Conservation (phyloP, 2,329 filamentous ascomycete species). For the Nigrospora osmanthi region DNA sequence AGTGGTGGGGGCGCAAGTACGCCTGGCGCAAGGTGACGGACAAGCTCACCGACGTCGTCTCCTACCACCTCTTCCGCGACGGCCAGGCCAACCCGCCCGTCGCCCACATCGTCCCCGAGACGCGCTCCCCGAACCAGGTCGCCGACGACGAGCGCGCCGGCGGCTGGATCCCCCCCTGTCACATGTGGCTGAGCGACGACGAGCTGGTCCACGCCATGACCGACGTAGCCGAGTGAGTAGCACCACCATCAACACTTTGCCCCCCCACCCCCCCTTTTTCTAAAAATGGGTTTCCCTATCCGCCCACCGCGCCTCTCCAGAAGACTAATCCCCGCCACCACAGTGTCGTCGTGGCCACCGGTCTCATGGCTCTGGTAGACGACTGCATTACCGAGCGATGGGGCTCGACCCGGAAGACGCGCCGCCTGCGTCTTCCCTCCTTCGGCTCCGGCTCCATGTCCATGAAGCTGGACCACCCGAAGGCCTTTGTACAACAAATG, state of each 20-base stretch:
- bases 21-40: constrained; percentile 71
- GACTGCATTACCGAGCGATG: constrained; percentile 82
- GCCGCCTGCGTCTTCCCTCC: constrained; percentile 25
- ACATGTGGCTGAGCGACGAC: constrained; percentile 81
- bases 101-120: constrained; percentile 80
- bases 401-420: constrained; percentile 38
- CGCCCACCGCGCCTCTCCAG: background rate
- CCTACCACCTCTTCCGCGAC: constrained; percentile 72
- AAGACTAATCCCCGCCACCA: constrained; percentile 13
- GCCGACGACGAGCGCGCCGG: constrained; percentile 68
- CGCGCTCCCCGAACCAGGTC: constrained; percentile 62
- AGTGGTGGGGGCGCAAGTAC: constrained; percentile 87
- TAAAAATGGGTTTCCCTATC: background rate
- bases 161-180: constrained; percentile 84
- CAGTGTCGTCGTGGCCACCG: constrained; percentile 85
- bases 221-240: constrained; percentile 77
- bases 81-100: constrained; percentile 54
- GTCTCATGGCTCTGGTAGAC: constrained; percentile 79
- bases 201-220: constrained; percentile 60
- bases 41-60: constrained; percentile 60
- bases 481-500: constrained; percentile 28
- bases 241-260: background rate
- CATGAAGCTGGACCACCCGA: constrained; percentile 18
- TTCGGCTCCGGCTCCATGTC: constrained; percentile 22
- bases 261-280: constrained; percentile 2